phyloP scores from a whole-genome alignment of 257 asterid genomes.

The Verbena officinalis region DNA sequence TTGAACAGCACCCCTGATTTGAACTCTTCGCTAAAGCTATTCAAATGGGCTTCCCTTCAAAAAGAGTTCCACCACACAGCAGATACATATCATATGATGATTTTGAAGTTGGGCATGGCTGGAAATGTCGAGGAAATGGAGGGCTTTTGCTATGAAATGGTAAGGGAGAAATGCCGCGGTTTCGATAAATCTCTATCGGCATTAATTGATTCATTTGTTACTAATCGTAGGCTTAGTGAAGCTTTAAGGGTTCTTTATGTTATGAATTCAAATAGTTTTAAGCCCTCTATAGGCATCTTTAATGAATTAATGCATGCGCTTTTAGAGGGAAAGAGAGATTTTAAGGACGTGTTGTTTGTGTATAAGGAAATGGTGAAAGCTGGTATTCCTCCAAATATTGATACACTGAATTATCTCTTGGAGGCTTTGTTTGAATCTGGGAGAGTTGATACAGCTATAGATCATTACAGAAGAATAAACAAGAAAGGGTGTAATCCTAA shows the following conservation, averaged over 20 bases:
- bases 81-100: constrained; percentile 61
- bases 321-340: constrained; percentile 54
- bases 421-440: constrained; percentile 71
- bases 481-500: constrained; percentile 84
- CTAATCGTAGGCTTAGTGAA: constrained; percentile 56
- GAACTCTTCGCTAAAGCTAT: constrained; percentile 61
- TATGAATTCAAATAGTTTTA: constrained; percentile 52
- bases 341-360: constrained; percentile 80
- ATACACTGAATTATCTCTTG: constrained; percentile 66
- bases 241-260: constrained; percentile 70
- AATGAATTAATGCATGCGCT: constrained; percentile 64
- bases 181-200: constrained; percentile 53
- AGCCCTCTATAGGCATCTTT: constrained; percentile 49
- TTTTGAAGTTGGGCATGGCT: constrained; percentile 75
- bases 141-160: constrained; percentile 71
- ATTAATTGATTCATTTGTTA: constrained; percentile 56
- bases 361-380: constrained; percentile 88
- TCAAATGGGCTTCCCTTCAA: constrained; percentile 87
- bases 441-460: constrained; percentile 62
- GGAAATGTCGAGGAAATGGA: constrained; percentile 76
- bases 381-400: constrained; percentile 61
- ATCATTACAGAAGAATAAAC: constrained; percentile 65
- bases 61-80: constrained; percentile 57
- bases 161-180: constrained; percentile 54
- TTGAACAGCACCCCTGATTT: constrained; percentile 68